Percentiles rank a stretch among this genome's conserved stretches.
Evolutionary conservation across 345 rosid species (phyloP).

Genomic region (Eutrema japonicum): DNA sequence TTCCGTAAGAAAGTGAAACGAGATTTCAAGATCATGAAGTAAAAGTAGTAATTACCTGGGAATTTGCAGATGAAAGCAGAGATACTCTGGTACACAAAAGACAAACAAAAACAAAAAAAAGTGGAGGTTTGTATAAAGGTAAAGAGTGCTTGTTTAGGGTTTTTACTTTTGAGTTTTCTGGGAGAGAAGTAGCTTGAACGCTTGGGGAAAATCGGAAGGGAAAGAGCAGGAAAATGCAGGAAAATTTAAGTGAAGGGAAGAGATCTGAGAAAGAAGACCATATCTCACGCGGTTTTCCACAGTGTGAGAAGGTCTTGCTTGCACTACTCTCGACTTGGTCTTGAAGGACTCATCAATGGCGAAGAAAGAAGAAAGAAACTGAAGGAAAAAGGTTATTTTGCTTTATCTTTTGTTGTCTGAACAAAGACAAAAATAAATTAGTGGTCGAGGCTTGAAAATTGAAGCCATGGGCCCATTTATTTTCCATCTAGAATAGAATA

Average conservation of each 20-base stretch:
- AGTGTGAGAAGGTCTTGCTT: constrained; percentile 33
- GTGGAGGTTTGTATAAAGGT: background rate
- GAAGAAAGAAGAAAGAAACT: background rate
- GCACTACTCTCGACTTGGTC: constrained; percentile 23
- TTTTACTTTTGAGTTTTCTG: constrained; percentile 5
- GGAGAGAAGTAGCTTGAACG: constrained; percentile 45
- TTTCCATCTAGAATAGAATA: background rate
- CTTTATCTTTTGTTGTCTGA: constrained; percentile 12
- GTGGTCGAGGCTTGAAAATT: constrained; percentile 26
- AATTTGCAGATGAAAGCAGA: constrained; percentile 27
- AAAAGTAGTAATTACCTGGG: constrained; percentile 29
- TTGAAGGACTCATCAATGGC: constrained; percentile 38
- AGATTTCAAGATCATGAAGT: constrained; percentile 15
- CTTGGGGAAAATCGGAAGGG: constrained; percentile 22
- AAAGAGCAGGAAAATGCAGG: constrained; percentile 30
- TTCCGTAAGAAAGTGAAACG: background rate
- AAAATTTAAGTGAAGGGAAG: constrained; percentile 1
- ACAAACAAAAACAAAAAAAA: background rate
- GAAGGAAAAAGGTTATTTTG: background rate
- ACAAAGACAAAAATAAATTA: constrained; percentile 14
- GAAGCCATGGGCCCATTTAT: constrained; percentile 15
- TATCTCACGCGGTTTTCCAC: constrained; percentile 41
- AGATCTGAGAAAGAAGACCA: constrained; percentile 38
- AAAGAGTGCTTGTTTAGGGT: constrained; percentile 20
- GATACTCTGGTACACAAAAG: constrained; percentile 5